Conservation (phyloP, 2,329 filamentous ascomycete species). For the Sporothrix pallida region DNA sequence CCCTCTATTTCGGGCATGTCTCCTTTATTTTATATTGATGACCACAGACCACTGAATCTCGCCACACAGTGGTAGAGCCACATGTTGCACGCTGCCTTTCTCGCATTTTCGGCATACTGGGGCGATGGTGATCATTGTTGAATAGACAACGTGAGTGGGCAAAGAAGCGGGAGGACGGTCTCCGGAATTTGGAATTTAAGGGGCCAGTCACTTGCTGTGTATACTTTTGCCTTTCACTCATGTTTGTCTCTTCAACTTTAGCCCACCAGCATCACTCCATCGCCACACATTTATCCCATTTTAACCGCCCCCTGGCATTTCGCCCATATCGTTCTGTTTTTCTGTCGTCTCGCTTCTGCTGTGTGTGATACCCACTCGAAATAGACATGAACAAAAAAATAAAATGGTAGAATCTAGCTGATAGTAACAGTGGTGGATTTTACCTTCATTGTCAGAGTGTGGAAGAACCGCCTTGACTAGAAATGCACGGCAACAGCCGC, state of each 20-base stretch:
- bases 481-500: too few species aligned
- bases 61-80: neutral
- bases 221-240: neutral
- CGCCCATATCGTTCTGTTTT: too few species aligned
- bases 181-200: neutral
- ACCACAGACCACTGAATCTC: neutral
- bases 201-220: neutral
- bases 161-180: neutral
- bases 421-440: too few species aligned
- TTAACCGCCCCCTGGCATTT: neutral
- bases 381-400: too few species aligned
- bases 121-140: neutral
- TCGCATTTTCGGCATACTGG: neutral
- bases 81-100: neutral
- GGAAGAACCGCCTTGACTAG: too few species aligned
- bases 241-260: neutral
- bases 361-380: too few species aligned
- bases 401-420: too few species aligned
- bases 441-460: too few species aligned
- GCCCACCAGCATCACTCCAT: neutral
- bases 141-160: neutral
- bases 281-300: conserved; percentile 9
- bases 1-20: neutral
- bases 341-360: too few species aligned
- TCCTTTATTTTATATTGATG: neutral